Evolutionary conservation across 148 eudicot genomes (phyloP), one percentile per base, ranked within the genome.

Genomic region (Polygonum aviculare): DNA sequence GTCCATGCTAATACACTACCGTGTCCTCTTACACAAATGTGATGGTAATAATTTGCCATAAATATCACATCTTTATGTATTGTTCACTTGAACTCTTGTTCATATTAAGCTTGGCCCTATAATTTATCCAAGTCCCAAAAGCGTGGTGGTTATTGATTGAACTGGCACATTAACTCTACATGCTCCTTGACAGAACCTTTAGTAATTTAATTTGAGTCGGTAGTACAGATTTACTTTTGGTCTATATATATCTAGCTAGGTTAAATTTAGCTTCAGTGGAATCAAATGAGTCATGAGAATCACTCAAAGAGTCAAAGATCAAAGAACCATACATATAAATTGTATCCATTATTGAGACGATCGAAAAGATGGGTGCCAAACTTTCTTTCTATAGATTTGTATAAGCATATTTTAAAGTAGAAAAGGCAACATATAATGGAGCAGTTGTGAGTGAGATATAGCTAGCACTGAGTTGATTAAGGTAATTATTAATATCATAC

Each of bases 371-470:
- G 40, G 33, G 70, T 35, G 70, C 40, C 39, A 63, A 63, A 63
- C 39, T 63, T 62, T 62, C 40, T 63, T 62, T 62, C 40, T 63
- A 14, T 4, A 67, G 72, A 67, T 35, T 67, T 67, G 72, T 67
- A 67, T 44, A 15, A 38, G 41, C 72, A 67, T 67, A 35, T 67
- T 5, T 31, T 15, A 35, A 12, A 67, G 6, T 35, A 35, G 16
- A 16, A 26, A 12, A 19, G 2, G 36, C 7, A 19, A 55, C n/a
- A 33, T 15, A 65, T 65, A 6, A 67, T 67, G 72, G 72, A 67
- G 72, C 21, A 67, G 72, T 67, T 67, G 72, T 36, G 10, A 67
- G 69, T 67, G 44, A 67, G 72, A 67, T 67, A 19, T 60, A 60
- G 69, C 69, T 60, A 60, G 69, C 69, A 26, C 69, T 60, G 16